Percentiles rank a stretch among this genome's conserved stretches.
Conservation (phyloP, 306 rosid species). For the Rosa rugosa region DNA sequence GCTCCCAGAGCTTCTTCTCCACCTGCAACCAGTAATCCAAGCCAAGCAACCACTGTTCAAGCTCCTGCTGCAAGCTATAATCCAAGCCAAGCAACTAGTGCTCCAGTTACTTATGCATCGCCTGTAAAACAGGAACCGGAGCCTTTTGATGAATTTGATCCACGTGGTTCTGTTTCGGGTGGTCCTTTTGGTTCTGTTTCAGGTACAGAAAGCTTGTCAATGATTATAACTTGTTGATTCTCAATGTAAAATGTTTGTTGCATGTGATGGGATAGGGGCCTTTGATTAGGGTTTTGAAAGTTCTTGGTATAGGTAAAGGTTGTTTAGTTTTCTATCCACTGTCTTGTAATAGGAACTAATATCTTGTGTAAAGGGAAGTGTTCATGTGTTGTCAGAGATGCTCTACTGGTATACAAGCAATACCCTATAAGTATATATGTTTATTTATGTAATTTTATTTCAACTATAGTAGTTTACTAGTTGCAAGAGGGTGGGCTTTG, state of each 20-base stretch:
- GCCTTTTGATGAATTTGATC: conserved; percentile 86
- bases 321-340: neutral
- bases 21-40: conserved; percentile 41
- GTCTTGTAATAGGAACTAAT: neutral
- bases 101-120: conserved; percentile 35
- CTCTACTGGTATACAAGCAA: neutral
- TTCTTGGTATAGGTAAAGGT: neutral
- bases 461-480: neutral
- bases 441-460: neutral
- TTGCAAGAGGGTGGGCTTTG: neutral
- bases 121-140: conserved; percentile 46
- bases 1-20: conserved; percentile 67
- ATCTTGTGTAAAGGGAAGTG: neutral
- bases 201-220: conserved; percentile 38
- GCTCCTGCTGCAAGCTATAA: conserved; percentile 29
- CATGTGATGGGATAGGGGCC: neutral
- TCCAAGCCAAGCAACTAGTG: conserved; percentile 46
- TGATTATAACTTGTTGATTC: neutral
- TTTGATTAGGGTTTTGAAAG: neutral
- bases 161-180: conserved; percentile 78
- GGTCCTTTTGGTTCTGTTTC: conserved; percentile 61
- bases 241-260: neutral
- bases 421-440: neutral
- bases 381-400: neutral
- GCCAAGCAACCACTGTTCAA: conserved; percentile 40